phyloP scores from a whole-genome alignment of 2,329 filamentous ascomycete species.

The Clonostachys rhizophaga region DNA sequence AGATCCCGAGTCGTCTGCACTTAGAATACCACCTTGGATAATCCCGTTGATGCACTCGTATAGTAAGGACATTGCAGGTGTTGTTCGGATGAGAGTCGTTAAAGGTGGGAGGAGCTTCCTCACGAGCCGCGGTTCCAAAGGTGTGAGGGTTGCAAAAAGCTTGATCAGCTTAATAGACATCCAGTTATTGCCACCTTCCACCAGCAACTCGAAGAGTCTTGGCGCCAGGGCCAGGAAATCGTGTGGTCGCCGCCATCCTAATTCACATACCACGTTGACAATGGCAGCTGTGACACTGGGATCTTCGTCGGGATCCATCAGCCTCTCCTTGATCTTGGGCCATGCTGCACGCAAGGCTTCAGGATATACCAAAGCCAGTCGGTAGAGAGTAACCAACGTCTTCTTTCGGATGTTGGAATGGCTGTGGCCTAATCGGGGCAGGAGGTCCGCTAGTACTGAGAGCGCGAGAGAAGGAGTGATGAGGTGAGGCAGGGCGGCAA shows the following conservation, averaged over 20 bases:
- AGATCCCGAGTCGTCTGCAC: constrained; percentile 73
- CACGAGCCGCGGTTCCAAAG: constrained; percentile 84
- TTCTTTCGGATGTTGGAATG: constrained; percentile 88
- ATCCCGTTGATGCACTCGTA: constrained; percentile 99
- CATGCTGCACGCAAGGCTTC: constrained; percentile 89
- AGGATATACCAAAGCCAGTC: constrained; percentile 91
- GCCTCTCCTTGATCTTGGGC: constrained; percentile 93
- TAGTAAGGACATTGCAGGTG: constrained; percentile 92
- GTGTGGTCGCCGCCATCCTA: constrained; percentile 88
- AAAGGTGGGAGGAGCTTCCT: constrained; percentile 88
- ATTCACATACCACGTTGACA: constrained; percentile 93
- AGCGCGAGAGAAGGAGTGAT: constrained; percentile 90
- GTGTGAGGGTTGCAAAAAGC: constrained; percentile 91
- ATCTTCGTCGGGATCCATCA: constrained; percentile 88
- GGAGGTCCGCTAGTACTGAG: constrained; percentile 79
- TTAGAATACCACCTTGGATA: constrained; percentile 90
- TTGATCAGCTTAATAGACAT: constrained; percentile 99
- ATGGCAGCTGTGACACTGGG: constrained; percentile 92
- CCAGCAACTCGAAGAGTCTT: constrained; percentile 84
- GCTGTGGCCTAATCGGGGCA: constrained; percentile 83
- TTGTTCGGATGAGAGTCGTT: constrained; percentile 90
- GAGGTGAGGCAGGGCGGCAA: constrained; percentile 88
- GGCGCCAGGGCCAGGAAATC: constrained; percentile 93
- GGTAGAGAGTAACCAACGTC: constrained; percentile 89
- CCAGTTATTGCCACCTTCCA: constrained; percentile 95